Base-by-base conservation (phyloP, 768 basidiomycete species). In the Tremella yokohamensis region DNA sequence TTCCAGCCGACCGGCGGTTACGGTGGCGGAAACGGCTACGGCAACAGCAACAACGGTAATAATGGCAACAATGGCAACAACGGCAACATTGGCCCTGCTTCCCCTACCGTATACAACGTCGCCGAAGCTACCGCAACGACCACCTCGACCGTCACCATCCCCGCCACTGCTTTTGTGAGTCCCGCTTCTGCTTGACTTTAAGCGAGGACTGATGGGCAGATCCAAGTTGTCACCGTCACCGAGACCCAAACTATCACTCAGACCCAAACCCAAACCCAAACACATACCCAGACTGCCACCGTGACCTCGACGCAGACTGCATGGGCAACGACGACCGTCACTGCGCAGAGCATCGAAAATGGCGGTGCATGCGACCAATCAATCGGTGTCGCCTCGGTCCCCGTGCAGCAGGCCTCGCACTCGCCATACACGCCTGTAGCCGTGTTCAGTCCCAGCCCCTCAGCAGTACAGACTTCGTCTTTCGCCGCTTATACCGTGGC, bases 161-260 rank as follows among this genome's bases (percentile, higher is more conserved):
- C 60, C 2, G 49, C 54, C 8, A 57, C 60, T 25, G 44, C 55
- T 18, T 56, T 20, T 18, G 55, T 57, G 37, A 39, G 54, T 57
- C 15, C 26, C 49, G 49, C 19, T n/a, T 8, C 20, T 8, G n/a
- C 20, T 22, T 12, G 13, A 22, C 11, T 48, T 13, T 22, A 19
- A 48, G 12, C 20, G 13, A 48, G 47, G 20, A 22, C 47, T 48
- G 12, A 9, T 48, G 16, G 11, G 19, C 44, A 56, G 54, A 49
- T 57, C 15, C 45, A 52, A 22, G 29, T 45, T 6, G 37, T 57
- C 6, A 56, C 60, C 40, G 50, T 52, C 40, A 56, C 58, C 37
- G 38, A 45, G 12, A 60, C 54, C 18, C 25, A n/a, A 9, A 56
- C 59, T 3, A 34, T 42, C 11, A 56, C 47, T 8, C 42, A 44